Evolutionary conservation across 768 basidiomycete genomes (phyloP).

Genomic region (Tulasnella sp.): DNA sequence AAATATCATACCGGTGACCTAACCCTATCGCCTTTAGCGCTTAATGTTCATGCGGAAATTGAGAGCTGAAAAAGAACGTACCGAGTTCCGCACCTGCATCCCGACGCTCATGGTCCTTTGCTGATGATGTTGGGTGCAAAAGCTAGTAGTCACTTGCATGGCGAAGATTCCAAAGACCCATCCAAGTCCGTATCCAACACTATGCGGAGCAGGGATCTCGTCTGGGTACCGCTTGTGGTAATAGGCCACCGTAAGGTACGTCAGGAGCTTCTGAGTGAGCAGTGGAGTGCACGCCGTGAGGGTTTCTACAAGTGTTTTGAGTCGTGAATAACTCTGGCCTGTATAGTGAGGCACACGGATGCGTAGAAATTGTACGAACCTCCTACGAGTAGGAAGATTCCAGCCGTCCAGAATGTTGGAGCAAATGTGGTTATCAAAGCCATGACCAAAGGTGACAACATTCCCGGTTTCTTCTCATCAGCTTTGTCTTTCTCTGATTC

Average conservation of each 20-base stretch:
- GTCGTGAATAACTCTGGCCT: too few species aligned
- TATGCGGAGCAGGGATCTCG: constrained; percentile 4
- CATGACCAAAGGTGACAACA: too few species aligned
- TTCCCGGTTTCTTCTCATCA: too few species aligned
- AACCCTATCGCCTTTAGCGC: not conserved
- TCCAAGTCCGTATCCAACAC: constrained; percentile 23
- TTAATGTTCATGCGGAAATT: not conserved
- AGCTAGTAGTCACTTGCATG: constrained; percentile 20
- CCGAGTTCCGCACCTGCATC: constrained; percentile 4
- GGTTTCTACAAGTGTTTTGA: too few species aligned
- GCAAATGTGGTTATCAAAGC: too few species aligned
- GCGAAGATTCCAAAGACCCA: constrained; percentile 21
- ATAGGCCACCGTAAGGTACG: constrained; percentile 20
- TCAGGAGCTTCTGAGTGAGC: constrained; percentile 20
- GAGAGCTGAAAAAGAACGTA: not conserved
- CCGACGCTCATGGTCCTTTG: constrained; percentile 7
- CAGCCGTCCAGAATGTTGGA: constrained; percentile 13
- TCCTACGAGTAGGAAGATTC: constrained; percentile 17
- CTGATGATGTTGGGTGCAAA: constrained; percentile 16
- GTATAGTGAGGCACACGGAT: too few species aligned
- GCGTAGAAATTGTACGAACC: not conserved
- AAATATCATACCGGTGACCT: constrained; percentile 26
- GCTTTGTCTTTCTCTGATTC: too few species aligned
- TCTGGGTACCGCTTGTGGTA: constrained; percentile 15
- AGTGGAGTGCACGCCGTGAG: too few species aligned